phyloP scores from a whole-genome alignment of 202 grass and related monocot genomes.

The Miscanthus sacchariflorus region DNA sequence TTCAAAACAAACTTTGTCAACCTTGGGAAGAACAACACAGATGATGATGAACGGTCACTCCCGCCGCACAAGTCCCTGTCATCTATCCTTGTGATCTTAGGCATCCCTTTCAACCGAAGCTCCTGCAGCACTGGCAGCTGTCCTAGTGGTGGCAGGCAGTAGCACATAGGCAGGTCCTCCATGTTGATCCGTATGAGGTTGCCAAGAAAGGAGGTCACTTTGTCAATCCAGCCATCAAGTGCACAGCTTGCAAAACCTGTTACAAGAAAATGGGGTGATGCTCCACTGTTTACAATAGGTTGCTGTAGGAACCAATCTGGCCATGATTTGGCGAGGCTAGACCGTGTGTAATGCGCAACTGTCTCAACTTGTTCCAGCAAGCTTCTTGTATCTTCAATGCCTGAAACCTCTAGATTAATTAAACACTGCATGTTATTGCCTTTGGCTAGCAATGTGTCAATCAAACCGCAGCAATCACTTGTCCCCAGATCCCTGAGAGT shows the following conservation, averaged over 20 bases:
- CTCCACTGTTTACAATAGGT: not conserved
- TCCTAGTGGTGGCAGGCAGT: slow-evolving; percentile 8
- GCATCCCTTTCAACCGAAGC: slow-evolving; percentile 24
- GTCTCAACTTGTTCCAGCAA: slow-evolving; percentile 14
- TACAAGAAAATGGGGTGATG: not conserved
- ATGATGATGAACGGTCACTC: not conserved
- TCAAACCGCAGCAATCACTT: not conserved
- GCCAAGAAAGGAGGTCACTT: slow-evolving; percentile 15
- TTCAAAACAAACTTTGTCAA: slow-evolving; percentile 29
- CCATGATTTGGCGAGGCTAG: slow-evolving; percentile 11
- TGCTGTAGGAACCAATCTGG: not conserved
- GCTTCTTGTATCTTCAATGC: not conserved
- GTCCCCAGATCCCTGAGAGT: not conserved
- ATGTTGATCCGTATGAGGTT: slow-evolving; percentile 28
- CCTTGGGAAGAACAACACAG: slow-evolving; percentile 4
- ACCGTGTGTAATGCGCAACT: not conserved
- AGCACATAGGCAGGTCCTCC: slow-evolving; percentile 4
- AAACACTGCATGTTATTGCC: slow-evolving; percentile 24
- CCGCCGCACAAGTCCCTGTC: not conserved
- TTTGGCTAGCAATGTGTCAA: slow-evolving; percentile 17
- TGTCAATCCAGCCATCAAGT: not conserved
- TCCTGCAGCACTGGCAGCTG: slow-evolving; percentile 5
- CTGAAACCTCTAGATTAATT: slow-evolving; percentile 29
- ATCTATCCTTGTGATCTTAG: slow-evolving; percentile 3
- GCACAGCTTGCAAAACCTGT: slow-evolving; percentile 12